Conservation (phyloP, 768 basidiomycete species). For the Phanerochaete sordida region DNA sequence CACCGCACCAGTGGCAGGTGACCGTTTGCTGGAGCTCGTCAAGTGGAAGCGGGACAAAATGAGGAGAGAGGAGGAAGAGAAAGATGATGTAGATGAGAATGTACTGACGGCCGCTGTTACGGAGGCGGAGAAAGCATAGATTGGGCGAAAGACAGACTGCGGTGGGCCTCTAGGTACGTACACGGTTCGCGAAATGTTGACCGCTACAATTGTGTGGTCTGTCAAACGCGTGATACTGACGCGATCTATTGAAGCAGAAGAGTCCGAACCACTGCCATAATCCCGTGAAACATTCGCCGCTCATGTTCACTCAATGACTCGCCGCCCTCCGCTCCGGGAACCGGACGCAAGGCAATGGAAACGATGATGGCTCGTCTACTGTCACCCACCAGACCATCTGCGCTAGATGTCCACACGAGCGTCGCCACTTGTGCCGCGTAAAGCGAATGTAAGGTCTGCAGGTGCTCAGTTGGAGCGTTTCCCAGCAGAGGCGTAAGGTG, state of each 20-base stretch:
- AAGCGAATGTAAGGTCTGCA: slow-evolving; percentile 70
- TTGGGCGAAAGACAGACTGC: no score
- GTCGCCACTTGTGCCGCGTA: slow-evolving; percentile 89
- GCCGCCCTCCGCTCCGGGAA: slow-evolving; percentile 20
- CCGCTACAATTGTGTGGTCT: no score
- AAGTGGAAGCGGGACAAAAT: slow-evolving; percentile 65
- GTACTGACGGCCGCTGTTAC: neutral
- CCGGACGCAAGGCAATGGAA: slow-evolving; percentile 62
- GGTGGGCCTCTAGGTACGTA: no score
- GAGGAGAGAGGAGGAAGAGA: slow-evolving; percentile 17
- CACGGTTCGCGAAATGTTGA: no score
- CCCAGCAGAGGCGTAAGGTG: slow-evolving; percentile 79
- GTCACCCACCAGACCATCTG: slow-evolving; percentile 35
- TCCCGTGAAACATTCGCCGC: slow-evolving; percentile 35
- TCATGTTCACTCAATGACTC: slow-evolving; percentile 28
- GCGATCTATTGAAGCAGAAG: slow-evolving; percentile 12
- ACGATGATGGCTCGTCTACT: slow-evolving; percentile 64
- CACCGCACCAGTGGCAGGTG: slow-evolving; percentile 53
- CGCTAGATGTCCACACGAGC: slow-evolving; percentile 64
- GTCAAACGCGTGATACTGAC: no score
- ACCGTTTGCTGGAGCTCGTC: slow-evolving; percentile 51
- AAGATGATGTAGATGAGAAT: slow-evolving; percentile 10
- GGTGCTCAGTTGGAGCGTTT: slow-evolving; percentile 60
- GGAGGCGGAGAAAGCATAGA: neutral
- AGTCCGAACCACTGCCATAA: slow-evolving; percentile 41